A percentile compares a stretch with the other conserved stretches of the same genome.
Conservation (phyloP, 2,329 filamentous ascomycete genomes). For the Raffaelea deltoideospora region DNA sequence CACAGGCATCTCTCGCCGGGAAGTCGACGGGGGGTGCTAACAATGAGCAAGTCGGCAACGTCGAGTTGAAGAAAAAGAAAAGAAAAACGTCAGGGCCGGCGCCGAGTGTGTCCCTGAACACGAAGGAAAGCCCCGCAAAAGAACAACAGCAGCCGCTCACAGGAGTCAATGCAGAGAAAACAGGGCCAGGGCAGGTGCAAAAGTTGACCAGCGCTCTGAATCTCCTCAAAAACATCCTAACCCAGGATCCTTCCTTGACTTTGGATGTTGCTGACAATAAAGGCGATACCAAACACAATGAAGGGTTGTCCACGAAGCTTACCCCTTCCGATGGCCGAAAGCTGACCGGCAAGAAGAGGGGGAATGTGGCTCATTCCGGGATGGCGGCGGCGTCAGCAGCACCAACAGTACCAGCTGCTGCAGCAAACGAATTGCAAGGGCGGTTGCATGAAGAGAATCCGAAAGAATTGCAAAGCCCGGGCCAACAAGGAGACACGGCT, state of each 20-base stretch:
- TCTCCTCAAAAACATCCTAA: slow-evolving; percentile 15
- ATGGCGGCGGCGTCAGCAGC: background rate
- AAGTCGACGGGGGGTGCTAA: background rate
- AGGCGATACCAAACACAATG: background rate
- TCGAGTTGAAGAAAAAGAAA: background rate
- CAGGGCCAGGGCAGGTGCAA: slow-evolving; percentile 13
- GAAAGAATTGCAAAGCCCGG: too few species aligned
- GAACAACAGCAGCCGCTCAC: background rate
- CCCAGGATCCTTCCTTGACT: slow-evolving; percentile 10
- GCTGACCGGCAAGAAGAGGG: background rate
- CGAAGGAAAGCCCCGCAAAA: background rate
- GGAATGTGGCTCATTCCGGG: too few species aligned
- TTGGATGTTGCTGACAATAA: slow-evolving; percentile 9
- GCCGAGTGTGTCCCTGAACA: too few species aligned
- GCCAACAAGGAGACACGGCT: background rate
- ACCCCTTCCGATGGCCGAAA: too few species aligned
- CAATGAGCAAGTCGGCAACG: background rate
- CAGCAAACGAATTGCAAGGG: too few species aligned
- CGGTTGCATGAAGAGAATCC: too few species aligned
- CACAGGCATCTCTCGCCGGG: background rate
- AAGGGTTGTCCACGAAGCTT: too few species aligned
- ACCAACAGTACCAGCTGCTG: background rate
- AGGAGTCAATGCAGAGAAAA: background rate
- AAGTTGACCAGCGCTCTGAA: slow-evolving; percentile 21
- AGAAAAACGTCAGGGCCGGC: too few species aligned